These are phyloP conservation scores for Elasticomyces elasticus DNA, from an alignment of 495 filamentous ascomycete genomes.

Conservation along the genomic window DNA sequence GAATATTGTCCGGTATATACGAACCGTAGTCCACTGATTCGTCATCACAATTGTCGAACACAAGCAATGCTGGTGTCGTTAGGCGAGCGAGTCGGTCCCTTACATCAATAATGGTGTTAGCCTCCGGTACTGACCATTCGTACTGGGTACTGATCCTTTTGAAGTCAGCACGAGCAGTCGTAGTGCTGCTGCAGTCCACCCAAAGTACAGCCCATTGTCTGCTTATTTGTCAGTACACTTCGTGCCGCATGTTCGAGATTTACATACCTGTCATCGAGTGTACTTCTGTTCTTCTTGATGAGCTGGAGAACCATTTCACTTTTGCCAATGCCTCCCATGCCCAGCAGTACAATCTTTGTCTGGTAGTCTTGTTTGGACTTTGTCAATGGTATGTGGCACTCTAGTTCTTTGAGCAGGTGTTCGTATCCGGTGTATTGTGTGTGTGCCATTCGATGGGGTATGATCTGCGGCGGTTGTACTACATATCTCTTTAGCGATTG, in stretches of 20 bases:
- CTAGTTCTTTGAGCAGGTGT: neutral
- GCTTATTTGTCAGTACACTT: neutral
- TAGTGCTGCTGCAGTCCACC: neutral
- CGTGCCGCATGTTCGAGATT: neutral
- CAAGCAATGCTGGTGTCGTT: neutral
- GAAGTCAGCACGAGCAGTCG: neutral
- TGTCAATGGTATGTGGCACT: neutral
- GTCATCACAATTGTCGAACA: conserved; percentile 24
- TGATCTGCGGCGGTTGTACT: no score
- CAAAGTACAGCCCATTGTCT: neutral
- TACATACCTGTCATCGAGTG: neutral
- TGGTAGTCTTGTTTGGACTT: conserved; percentile 19
- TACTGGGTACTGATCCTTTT: neutral
- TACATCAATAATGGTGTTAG: neutral
- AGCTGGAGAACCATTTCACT: neutral
- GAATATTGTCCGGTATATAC: conserved; percentile 20
- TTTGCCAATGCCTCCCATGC: conserved; percentile 1
- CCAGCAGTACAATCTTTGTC: neutral
- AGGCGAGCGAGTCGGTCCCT: neutral
- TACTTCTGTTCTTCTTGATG: neutral
- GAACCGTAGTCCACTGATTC: conserved; percentile 5
- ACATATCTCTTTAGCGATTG: no score
- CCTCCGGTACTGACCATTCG: neutral
- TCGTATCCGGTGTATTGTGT: neutral
- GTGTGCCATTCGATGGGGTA: neutral